Base-by-base conservation (phyloP, 805 yeast species). In the Candida gorgasii region DNA sequence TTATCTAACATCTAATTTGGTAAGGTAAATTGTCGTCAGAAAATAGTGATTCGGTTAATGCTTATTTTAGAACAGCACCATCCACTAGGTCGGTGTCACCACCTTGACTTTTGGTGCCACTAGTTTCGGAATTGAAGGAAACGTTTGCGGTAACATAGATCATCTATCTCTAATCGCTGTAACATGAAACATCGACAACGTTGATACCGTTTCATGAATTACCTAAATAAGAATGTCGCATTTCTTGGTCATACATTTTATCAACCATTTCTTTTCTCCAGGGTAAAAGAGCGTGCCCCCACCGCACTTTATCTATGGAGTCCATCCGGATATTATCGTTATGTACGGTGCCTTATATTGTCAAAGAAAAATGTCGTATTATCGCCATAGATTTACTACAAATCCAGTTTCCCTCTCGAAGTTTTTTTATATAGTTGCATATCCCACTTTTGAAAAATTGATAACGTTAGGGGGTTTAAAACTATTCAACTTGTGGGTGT, bases 381-480 rank as follows among this genome's bases (percentile, higher is more conserved):
- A 16, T 12, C 13, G 37, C 37, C 37, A 34, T 34, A 34, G 37
- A 34, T 34, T 34, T 5, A 29, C 16, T 14, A 20, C 8, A 24
- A 34, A 34, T 22, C 28, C 19, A 12, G 13, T 34, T 23, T 22
- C 37, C 28, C 28, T 19, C 28, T n/a, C 22, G 23, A 34, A 20
- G 11, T 34, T 34, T 27, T 29, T 34, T 34, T 34, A 34, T 22
- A 34, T 23, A 34, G 24, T 20, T 22, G 18, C 13, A 34, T 34
- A 34, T 34, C 37, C 37, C 37, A 34, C 28, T 34, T 34, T 15
- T 13, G 12, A 22, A 14, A 24, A 9, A 9, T 34, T 34, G 37
- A 34, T 34, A 34, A 34, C 20, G 20, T 29, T 16, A 29, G 33
- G 20, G 20, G 19, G 15, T 8, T 20, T 16, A 29, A 16, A 12